phyloP scores from a whole-genome alignment of 2,329 filamentous ascomycete genomes.

The Neopestalotiopsis rosae region DNA sequence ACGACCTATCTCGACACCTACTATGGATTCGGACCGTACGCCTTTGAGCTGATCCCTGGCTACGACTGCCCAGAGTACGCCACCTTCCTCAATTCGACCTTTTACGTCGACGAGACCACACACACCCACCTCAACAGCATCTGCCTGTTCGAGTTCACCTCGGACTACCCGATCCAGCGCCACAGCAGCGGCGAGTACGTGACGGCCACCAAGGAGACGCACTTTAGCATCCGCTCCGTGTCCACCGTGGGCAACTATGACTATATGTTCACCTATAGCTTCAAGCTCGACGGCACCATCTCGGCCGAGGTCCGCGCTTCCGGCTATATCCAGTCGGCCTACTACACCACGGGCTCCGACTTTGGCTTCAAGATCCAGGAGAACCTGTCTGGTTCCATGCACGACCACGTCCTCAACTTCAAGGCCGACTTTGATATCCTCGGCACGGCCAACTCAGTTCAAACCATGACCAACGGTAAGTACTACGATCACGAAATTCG shows the following conservation, averaged over 20 bases:
- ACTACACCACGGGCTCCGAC: slow-evolving; percentile 48
- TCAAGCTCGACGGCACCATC: slow-evolving; percentile 53
- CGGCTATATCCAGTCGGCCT: slow-evolving; percentile 59
- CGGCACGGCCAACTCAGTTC: slow-evolving; percentile 51
- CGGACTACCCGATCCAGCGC: slow-evolving; percentile 54
- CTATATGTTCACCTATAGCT: slow-evolving; percentile 44
- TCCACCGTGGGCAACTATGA: slow-evolving; percentile 51
- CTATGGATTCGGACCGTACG: slow-evolving; percentile 53
- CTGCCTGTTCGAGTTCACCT: slow-evolving; percentile 60
- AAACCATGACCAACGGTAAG: slow-evolving; percentile 36
- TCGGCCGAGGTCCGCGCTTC: slow-evolving; percentile 55
- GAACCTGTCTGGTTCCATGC: slow-evolving; percentile 53
- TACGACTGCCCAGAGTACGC: slow-evolving; percentile 59
- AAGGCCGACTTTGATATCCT: slow-evolving; percentile 60
- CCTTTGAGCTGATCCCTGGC: slow-evolving; percentile 50
- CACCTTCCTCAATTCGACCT: slow-evolving; percentile 54
- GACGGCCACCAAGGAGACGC: slow-evolving; percentile 51
- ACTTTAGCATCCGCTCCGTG: slow-evolving; percentile 43
- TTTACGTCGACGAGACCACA: slow-evolving; percentile 48
- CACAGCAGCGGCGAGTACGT: slow-evolving; percentile 47
- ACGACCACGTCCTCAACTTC: slow-evolving; percentile 61
- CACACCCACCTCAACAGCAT: slow-evolving; percentile 54
- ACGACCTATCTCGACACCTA: slow-evolving; percentile 52
- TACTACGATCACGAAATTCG: too few relatives aligned
- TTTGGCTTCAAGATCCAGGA: slow-evolving; percentile 58